Conservation (phyloP, 768 basidiomycete genomes). For the Nidula microcarpa region DNA sequence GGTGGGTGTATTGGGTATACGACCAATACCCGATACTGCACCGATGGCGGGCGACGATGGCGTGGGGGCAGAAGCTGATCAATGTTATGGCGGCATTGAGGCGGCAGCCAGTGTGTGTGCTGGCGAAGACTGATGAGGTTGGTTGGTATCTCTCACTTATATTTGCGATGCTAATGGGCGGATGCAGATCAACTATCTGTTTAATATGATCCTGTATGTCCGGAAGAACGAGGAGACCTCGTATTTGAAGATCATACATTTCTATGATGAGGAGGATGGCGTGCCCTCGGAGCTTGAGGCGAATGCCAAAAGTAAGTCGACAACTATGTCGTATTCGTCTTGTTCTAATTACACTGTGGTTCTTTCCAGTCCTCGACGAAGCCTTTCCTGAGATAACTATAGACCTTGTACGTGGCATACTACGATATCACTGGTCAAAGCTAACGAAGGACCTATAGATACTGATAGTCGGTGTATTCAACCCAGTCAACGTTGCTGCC, state of each 20-base stretch:
- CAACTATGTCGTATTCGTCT: too few relatives aligned
- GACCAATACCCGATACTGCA: conserved; percentile 56
- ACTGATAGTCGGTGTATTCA: conserved; percentile 17
- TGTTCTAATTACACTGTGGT: neutral
- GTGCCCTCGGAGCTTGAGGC: conserved; percentile 72
- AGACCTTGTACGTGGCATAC: conserved; percentile 15
- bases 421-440: too few relatives aligned
- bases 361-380: conserved; percentile 25
- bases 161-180: neutral
- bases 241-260: conserved; percentile 66
- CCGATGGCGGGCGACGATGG: conserved; percentile 25
- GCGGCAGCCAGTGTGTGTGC: conserved; percentile 53
- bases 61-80: conserved; percentile 42
- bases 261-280: conserved; percentile 46
- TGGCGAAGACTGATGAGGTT: conserved; percentile 68
- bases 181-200: conserved; percentile 58
- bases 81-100: conserved; percentile 40
- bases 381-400: conserved; percentile 48
- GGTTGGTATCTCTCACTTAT: conserved; percentile 5
- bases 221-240: conserved; percentile 68
- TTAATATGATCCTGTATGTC: conserved; percentile 66
- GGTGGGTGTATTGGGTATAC: conserved; percentile 58
- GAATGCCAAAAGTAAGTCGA: conserved; percentile 55
- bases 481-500: conserved; percentile 24
- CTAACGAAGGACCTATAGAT: conserved; percentile 7